Evolutionary conservation across 305 asterid genomes (phyloP), one percentile per base, ranked within the genome.

Genomic region (Solanum hybrid): DNA sequence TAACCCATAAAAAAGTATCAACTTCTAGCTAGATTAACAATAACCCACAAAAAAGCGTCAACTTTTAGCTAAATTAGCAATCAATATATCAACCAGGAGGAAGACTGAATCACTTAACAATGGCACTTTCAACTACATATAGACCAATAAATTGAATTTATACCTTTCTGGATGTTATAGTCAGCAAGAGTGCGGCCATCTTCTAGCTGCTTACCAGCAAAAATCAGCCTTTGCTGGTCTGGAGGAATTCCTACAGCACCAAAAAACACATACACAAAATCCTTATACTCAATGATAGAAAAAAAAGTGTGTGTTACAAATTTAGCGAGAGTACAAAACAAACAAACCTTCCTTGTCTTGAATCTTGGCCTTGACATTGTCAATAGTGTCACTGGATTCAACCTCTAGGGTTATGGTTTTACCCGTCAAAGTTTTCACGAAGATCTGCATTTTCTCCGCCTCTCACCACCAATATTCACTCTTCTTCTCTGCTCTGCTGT

Each of bases 121-220:
- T 8, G 20, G 7, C 83, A 68, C n/a, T 17, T 29, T 8, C 34
- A 73, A 72, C 2, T 24, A 73, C 36, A 29, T 14, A 29, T 13
- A 75, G 80, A 15, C n/a, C 22, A 76, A 75, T 75, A 75, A 29
- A 13, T 13, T 27, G 22, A 77, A 31, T 3, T 4, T 5, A 77
- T 7, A 77, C 39, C 93, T 86, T 91, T 91, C 92, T 91, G 93
- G 38, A 92, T 92, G 29, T 92, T 92, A 38, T 92, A 92, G 76
- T 90, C 93, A 7, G 92, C 93, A 20, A 92, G 93, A 9, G 93
- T 92, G 3, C 92, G 91, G 29, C 93, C 93, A 87, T 92, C 92
- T 78, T 92, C 92, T 68, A 92, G 37, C 90, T 92, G 93, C 90
- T 92, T 92, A 27, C 93, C 93, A 26, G 93, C 93, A 77, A 92